Conservation (phyloP, 2,329 filamentous ascomycete genomes). For the Cercospora sesami region DNA sequence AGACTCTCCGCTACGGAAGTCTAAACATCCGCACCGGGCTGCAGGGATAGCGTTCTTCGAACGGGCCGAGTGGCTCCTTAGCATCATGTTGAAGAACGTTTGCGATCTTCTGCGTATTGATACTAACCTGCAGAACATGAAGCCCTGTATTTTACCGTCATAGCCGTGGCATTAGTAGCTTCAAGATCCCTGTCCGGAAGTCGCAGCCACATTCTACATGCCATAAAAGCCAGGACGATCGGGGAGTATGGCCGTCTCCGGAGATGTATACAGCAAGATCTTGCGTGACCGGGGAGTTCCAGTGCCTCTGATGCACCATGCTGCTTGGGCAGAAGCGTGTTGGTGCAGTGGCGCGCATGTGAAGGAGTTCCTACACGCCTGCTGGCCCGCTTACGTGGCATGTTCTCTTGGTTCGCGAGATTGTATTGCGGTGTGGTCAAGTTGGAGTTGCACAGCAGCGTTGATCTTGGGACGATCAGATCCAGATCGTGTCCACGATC, state of each 20-base stretch:
- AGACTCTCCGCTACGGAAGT: slow-evolving; percentile 16
- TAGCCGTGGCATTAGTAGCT: neutral
- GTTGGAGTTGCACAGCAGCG: neutral
- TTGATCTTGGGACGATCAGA: neutral
- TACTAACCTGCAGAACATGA: neutral
- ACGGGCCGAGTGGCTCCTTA: neutral
- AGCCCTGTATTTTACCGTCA: neutral
- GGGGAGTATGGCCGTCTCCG: neutral
- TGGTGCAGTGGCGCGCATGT: neutral
- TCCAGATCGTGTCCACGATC: neutral
- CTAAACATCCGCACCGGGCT: slow-evolving; percentile 9
- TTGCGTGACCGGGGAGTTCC: neutral
- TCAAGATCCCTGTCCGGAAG: neutral
- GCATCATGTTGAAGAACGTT: neutral
- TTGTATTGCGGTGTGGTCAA: neutral
- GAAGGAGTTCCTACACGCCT: neutral
- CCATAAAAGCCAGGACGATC: neutral
- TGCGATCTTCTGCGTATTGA: neutral
- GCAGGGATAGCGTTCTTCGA: slow-evolving; percentile 5
- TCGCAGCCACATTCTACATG: neutral
- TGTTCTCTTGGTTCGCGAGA: neutral
- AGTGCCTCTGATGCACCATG: neutral
- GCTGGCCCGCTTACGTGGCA: neutral
- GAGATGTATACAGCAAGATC: neutral
- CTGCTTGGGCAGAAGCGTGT: neutral